Evolutionary conservation across 2,329 filamentous ascomycete species (phyloP).

Genomic region (Berkeleyomyces basicola): DNA sequence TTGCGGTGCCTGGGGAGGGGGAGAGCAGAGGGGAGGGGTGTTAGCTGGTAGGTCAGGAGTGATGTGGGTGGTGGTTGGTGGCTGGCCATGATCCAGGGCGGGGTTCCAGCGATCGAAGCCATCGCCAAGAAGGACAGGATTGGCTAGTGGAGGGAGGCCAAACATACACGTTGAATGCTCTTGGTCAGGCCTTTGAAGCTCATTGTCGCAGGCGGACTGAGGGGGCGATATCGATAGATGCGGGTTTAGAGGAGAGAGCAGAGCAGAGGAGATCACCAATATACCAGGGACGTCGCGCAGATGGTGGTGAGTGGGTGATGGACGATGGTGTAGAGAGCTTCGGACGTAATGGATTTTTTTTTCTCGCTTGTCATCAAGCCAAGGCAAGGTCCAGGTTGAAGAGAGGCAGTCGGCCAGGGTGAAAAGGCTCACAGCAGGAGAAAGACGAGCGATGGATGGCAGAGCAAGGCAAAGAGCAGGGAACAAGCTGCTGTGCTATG

Average conservation of each 20-base stretch:
- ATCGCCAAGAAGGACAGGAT: neutral
- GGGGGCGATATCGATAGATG: neutral
- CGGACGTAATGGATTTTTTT: slow-evolving; percentile 3
- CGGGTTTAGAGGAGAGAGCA: neutral
- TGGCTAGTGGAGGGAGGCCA: neutral
- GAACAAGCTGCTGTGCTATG: neutral
- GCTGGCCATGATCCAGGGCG: neutral
- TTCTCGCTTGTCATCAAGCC: neutral
- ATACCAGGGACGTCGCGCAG: too few species aligned
- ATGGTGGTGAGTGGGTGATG: neutral
- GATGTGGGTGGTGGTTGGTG: neutral
- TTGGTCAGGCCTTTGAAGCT: slow-evolving; percentile 96
- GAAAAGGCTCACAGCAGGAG: slow-evolving; percentile 4
- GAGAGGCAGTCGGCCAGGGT: slow-evolving; percentile 10
- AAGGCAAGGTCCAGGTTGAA: neutral
- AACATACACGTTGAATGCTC: slow-evolving; percentile 62
- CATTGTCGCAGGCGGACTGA: slow-evolving; percentile 36
- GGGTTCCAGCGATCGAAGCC: neutral
- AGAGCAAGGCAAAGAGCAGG: neutral
- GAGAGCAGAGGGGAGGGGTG: slow-evolving; percentile 19
- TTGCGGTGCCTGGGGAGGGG: slow-evolving; percentile 54
- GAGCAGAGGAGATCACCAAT: neutral
- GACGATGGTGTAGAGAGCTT: neutral
- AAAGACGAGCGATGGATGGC: neutral
- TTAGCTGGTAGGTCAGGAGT: slow-evolving; percentile 14